phyloP scores from a whole-genome alignment of 78 protist genomes.

The Dictyostelium firmibasis region DNA sequence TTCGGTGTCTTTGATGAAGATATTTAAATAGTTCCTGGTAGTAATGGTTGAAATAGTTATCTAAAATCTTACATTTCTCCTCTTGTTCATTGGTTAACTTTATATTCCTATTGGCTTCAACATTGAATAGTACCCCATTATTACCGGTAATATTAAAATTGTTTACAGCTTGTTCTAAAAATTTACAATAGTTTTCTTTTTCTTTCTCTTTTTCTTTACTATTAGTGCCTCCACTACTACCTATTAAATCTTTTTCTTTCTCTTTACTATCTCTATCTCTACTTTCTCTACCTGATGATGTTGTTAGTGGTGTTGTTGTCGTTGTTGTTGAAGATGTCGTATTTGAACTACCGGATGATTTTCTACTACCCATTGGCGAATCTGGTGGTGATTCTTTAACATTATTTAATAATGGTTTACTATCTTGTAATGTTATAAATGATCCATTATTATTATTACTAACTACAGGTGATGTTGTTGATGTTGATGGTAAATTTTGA shows the following conservation, averaged over 20 bases:
- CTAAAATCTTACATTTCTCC: slow-evolving; percentile 66
- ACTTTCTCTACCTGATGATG: slow-evolving; percentile 9
- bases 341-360: background rate
- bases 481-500: background rate
- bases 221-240: background rate
- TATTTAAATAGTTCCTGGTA: slow-evolving; percentile 66
- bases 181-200: slow-evolving; percentile 38
- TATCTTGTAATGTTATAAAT: background rate
- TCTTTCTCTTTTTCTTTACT: background rate
- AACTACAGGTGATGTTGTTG: background rate
- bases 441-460: background rate
- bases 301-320: background rate
- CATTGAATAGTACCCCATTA: background rate
- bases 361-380: slow-evolving; percentile 33
- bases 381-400: slow-evolving; percentile 38
- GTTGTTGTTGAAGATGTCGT: slow-evolving; percentile 5
- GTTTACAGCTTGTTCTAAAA: slow-evolving; percentile 39
- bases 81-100: background rate
- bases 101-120: background rate
- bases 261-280: slow-evolving; percentile 17
- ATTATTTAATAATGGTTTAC: background rate
- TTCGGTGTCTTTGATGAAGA: slow-evolving; percentile 38
- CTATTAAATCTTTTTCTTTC: background rate
- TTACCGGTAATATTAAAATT: background rate
- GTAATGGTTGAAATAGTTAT: slow-evolving; percentile 66